Percentiles rank a stretch among this genome's conserved stretches.
Evolutionary conservation across 192 early-diverging fungal genomes (phyloP).

Genomic region (Lobosporangium transversale): DNA sequence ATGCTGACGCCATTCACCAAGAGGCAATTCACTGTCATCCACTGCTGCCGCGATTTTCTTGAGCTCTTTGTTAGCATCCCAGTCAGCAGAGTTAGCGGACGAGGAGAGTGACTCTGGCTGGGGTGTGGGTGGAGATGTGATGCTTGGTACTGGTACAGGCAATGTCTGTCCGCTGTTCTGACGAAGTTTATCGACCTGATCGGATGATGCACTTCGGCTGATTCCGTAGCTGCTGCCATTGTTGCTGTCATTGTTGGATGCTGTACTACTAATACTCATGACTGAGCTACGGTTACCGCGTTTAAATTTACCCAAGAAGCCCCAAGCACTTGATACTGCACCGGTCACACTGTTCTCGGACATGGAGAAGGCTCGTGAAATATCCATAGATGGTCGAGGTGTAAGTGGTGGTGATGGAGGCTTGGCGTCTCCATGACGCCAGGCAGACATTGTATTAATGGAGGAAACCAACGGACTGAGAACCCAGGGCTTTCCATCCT

Average conservation of each 20-base stretch:
- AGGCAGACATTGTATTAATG: constrained; percentile 51
- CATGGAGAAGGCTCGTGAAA: constrained; percentile 34
- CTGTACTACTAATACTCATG: constrained; percentile 21
- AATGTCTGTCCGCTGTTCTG: neutral
- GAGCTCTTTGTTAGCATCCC: neutral
- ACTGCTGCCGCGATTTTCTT: neutral
- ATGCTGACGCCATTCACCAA: constrained; percentile 33
- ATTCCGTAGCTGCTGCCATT: constrained; percentile 2
- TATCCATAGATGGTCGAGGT: constrained; percentile 42
- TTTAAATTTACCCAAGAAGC: constrained; percentile 47
- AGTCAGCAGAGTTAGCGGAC: constrained; percentile 10
- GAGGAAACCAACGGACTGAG: constrained; percentile 49
- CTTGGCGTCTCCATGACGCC: constrained; percentile 29
- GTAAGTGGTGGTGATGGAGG: constrained; percentile 37
- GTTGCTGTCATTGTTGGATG: constrained; percentile 9
- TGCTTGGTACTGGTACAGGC: neutral
- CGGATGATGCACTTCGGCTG: constrained; percentile 16
- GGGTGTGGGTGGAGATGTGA: constrained; percentile 26
- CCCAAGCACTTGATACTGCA: constrained; percentile 49
- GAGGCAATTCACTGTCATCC: constrained; percentile 20
- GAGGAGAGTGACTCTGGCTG: constrained; percentile 34
- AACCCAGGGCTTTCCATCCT: constrained; percentile 47
- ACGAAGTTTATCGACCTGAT: constrained; percentile 29
- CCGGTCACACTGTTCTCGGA: constrained; percentile 20
- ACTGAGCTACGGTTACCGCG: constrained; percentile 36